Base-by-base conservation (phyloP, 139 green algal genomes). In the Volvox africanus region DNA sequence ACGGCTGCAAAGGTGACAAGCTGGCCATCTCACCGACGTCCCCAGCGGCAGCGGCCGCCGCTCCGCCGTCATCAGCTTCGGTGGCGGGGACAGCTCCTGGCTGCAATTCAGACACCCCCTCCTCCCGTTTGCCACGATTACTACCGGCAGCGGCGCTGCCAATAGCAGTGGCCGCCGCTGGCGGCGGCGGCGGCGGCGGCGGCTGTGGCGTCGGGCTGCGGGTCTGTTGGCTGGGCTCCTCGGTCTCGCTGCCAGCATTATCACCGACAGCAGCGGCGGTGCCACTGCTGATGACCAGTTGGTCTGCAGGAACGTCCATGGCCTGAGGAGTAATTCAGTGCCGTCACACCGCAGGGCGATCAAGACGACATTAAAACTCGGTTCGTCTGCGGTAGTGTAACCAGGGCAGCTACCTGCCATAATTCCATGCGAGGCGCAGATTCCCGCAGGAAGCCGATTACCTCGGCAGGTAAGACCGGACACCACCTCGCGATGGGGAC, bases 241-340 rank as follows among this genome's bases (percentile, higher is more conserved):
- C 71, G 71, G 71, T 32, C 26, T 82, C 76, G 32, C 76, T 30
- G 30, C 76, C 76, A 18, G 1, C 76, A 24, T 61, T 82, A 17
- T 35, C 76, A 26, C 55, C 55, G 80, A 30, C 80, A 30, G 19
- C 28, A 6, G 80, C 80, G 0, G 61, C 28, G 55, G 28, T n/a
- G 55, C 20, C 55, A 33, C 33, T 26, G 44, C 12, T 62, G 36
- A 61, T 28, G 14, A 84, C 75, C 1, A 90, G 86, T 24, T 84
- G 19, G 11, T 90, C 86, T 11, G 86, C 75, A 14, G 86, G 86
- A 1, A 90, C 86, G 32, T 90, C 86, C 86, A 90, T 83, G 0
- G 86, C 86, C 82, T 80, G 65, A 55, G 33, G 76, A 19, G 76
- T 1, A 2, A 26, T 9, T 1, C 28, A 36, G 44, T 55, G 5